phyloP scores from a whole-genome alignment of 2,329 filamentous ascomycete genomes.

The Arachnomyces sp. region DNA sequence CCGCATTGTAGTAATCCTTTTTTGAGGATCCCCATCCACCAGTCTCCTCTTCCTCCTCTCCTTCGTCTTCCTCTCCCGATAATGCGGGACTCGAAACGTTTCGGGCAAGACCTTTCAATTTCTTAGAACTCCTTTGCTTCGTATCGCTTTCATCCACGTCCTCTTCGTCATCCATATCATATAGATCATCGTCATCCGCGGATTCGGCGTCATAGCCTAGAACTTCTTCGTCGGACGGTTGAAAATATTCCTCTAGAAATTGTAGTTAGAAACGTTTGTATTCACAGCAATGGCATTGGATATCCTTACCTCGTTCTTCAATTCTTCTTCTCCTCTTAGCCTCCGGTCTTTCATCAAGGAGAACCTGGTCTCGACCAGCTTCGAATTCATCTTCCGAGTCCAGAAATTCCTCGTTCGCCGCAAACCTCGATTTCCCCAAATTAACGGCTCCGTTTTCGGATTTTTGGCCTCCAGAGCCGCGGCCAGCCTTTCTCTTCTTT shows the following conservation, averaged over 20 bases:
- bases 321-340: constrained; percentile 68
- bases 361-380: constrained; percentile 73
- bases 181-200: constrained; percentile 35
- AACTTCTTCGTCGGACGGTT: constrained; percentile 57
- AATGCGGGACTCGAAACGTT: constrained; percentile 14
- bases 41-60: constrained; percentile 50
- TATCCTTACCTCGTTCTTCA: constrained; percentile 54
- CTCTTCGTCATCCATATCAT: constrained; percentile 29
- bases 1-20: constrained; percentile 88
- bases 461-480: constrained; percentile 13
- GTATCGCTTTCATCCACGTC: constrained; percentile 25
- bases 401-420: constrained; percentile 65
- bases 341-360: constrained; percentile 72
- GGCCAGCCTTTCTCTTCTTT: constrained; percentile 62
- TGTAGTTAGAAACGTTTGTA: background rate
- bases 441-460: constrained; percentile 24
- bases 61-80: constrained; percentile 38
- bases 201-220: constrained; percentile 42
- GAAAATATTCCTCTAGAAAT: constrained; percentile 47
- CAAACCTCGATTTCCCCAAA: constrained; percentile 27
- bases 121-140: constrained; percentile 11
- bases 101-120: constrained; percentile 14
- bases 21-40: constrained; percentile 82
- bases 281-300: too few relatives aligned
- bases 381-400: constrained; percentile 94